These are phyloP conservation scores for Populus pruinosa DNA, from an alignment of 345 rosid genomes.

Conservation along the genomic window DNA sequence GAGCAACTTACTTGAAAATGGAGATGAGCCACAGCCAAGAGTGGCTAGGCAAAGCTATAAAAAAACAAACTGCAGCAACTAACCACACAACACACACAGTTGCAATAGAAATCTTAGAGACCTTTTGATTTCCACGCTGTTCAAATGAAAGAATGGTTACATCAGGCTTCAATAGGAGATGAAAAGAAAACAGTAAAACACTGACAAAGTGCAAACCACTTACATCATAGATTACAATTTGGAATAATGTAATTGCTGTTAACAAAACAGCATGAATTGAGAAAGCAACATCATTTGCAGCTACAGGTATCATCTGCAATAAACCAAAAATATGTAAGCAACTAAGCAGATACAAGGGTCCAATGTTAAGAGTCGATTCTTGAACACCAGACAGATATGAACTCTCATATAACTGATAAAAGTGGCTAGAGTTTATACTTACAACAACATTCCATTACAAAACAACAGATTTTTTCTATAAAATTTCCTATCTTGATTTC, in stretches of 20 bases:
- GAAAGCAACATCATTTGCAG: slow-evolving; percentile 88
- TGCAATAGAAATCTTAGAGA: slow-evolving; percentile 57
- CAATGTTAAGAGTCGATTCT: background rate
- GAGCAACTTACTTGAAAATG: slow-evolving; percentile 62
- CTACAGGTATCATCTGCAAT: slow-evolving; percentile 91
- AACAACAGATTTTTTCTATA: background rate
- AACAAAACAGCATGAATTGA: slow-evolving; percentile 86
- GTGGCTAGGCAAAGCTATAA: slow-evolving; percentile 63
- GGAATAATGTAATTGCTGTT: slow-evolving; percentile 62
- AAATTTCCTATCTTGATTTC: background rate
- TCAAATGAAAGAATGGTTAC: background rate
- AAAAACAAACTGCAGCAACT: slow-evolving; percentile 62
- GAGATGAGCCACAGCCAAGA: slow-evolving; percentile 89
- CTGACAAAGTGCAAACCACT: slow-evolving; percentile 21
- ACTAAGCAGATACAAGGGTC: background rate
- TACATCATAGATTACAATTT: slow-evolving; percentile 73
- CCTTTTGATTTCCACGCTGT: slow-evolving; percentile 81
- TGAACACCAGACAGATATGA: background rate
- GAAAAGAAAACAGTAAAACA: background rate
- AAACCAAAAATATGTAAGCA: background rate
- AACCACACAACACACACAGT: slow-evolving; percentile 56
- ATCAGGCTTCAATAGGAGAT: background rate
- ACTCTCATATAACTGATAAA: background rate
- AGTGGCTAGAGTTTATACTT: background rate
- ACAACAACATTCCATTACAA: background rate